Evolutionary conservation across 345 rosid genomes (phyloP), one percentile per base, ranked within the genome.

Genomic region (Capsella bursapastoris): DNA sequence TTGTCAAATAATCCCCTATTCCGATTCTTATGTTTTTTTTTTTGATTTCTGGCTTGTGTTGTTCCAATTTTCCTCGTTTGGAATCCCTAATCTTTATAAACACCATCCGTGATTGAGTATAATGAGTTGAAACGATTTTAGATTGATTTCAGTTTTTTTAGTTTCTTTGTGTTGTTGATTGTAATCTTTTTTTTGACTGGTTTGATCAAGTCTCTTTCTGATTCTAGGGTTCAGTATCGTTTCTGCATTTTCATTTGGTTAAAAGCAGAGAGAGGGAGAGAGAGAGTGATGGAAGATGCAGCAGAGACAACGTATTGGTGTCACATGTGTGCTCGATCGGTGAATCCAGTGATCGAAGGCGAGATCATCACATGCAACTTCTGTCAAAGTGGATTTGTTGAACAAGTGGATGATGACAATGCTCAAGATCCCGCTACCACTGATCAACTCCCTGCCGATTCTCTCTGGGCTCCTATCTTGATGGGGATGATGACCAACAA

Each of bases 381-480:
- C 12, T 86, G 97, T n/a, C 82, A 80, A 10, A 59, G 79, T 63
- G 87, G 89, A 18, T 89, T 85, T 25, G 74, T 93, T 45, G 95
- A 85, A 79, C 84, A 83, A 68, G 81, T 85, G 47, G 73, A 49
- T 49, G 72, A 49, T 8, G 8, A 65, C 53, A 14, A 34, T 57
- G 3, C 57, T 71, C 78, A 64, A 18, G 79, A 73, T 35, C 56
- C 84, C 11, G 91, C 74, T 69, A 43, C 89, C 41, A 3, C 14
- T 18, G 45, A 59, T 40, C 66, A 62, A 70, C 60, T 40, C 3
- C 55, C 61, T 56, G 66, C 56, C 1, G 80, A 64, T 4, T 84
- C 90, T 64, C 84, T 86, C 3, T 90, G 93, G 98, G 89, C 86
- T 34, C 93, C 98, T 0, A 76, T 90, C 71, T 83, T 93, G 82